Percentiles rank a stretch among this genome's conserved stretches.
phyloP scores from a whole-genome alignment of 768 basidiomycete genomes.

The Tylopilus plumbeoviolaceoides region DNA sequence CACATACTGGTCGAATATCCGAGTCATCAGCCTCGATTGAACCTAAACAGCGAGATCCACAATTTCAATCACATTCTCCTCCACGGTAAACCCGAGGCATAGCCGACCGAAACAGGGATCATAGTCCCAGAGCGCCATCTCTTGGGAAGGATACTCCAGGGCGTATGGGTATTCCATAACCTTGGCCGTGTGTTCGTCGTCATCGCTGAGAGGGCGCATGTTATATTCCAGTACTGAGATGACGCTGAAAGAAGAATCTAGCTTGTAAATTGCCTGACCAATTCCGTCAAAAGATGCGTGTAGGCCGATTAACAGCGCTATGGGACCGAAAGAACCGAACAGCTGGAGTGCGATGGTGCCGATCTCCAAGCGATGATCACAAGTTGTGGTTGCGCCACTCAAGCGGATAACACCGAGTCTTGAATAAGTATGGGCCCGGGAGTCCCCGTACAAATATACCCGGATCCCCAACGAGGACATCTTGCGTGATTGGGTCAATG shows the following conservation, averaged over 20 bases:
- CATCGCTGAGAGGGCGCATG: neutral
- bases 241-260: too few relatives aligned
- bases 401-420: constrained; percentile 12
- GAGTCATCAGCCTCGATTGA: too few relatives aligned
- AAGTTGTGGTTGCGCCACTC: neutral
- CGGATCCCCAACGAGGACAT: constrained; percentile 8
- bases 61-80: constrained; percentile 8
- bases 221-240: constrained; percentile 11
- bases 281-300: constrained; percentile 12
- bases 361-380: neutral
- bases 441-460: neutral
- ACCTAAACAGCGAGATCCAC: constrained; percentile 11
- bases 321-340: neutral
- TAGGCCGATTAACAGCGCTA: neutral
- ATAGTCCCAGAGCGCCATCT: constrained; percentile 11
- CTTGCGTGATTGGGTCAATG: constrained; percentile 8
- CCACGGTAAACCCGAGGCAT: constrained; percentile 2
- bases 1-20: too few relatives aligned
- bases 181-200: neutral
- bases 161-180: constrained; percentile 4
- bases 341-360: constrained; percentile 11
- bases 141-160: neutral
- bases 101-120: constrained; percentile 20
- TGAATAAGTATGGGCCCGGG: neutral
- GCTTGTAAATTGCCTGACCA: constrained; percentile 10